Evolutionary conservation across 345 rosid genomes (phyloP).

Genomic region (Eucalyptus viminalis): DNA sequence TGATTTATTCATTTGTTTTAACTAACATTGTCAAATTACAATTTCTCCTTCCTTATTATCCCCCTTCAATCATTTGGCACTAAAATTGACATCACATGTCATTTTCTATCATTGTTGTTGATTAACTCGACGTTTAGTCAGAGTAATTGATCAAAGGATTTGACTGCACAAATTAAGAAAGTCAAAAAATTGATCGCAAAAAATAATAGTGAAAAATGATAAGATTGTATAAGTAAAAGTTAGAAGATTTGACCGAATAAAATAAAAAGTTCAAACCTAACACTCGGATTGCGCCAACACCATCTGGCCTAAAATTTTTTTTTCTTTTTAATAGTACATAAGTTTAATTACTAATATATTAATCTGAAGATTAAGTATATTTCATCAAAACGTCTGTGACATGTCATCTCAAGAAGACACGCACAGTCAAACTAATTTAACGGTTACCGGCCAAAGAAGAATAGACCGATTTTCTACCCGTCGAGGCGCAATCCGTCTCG

Average conservation of each 20-base stretch:
- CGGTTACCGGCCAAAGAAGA: neutral
- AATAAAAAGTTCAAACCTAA: neutral
- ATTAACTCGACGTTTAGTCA: neutral
- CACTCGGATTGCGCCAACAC: too few species aligned
- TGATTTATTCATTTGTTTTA: neutral
- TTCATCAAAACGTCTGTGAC: neutral
- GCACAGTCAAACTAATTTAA: neutral
- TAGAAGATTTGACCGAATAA: rapidly evolving
- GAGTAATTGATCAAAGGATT: neutral
- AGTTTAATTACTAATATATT: neutral
- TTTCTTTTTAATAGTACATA: neutral
- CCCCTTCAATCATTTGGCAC: neutral
- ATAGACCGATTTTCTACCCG: neutral
- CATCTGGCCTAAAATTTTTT: neutral
- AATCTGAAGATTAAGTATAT: neutral
- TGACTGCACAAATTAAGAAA: neutral
- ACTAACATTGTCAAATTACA: neutral
- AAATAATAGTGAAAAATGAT: rapidly evolving
- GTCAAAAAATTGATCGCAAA: rapidly evolving
- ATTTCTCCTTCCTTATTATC: neutral
- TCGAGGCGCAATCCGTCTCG: neutral
- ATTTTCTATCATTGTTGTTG: neutral
- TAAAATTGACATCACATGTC: neutral
- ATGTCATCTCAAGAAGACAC: neutral
- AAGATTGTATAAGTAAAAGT: rapidly evolving